Evolutionary conservation across 192 early-diverging fungal genomes (phyloP).

Genomic region (Coemansia sp.): DNA sequence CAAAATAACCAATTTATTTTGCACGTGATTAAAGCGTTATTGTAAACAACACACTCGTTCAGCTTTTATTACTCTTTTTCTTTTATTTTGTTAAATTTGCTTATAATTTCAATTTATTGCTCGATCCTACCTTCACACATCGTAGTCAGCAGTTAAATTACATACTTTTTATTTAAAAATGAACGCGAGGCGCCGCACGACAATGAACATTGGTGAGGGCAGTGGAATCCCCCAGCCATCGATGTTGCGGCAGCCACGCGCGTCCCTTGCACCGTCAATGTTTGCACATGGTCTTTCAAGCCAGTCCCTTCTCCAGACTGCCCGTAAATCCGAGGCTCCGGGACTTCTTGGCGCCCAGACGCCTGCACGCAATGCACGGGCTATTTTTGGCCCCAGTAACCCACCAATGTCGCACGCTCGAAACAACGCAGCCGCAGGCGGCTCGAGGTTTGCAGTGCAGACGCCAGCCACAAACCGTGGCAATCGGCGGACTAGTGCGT

Average conservation of each 20-base stretch:
- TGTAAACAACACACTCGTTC: too few relatives aligned
- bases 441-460: conserved; percentile 21
- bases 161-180: neutral
- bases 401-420: conserved; percentile 46
- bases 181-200: conserved; percentile 47
- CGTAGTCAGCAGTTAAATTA: neutral
- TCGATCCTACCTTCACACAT: neutral
- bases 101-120: neutral
- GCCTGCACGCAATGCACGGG: conserved; percentile 22
- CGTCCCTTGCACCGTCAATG: conserved; percentile 49
- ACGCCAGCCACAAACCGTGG: conserved; percentile 46
- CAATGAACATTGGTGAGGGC: conserved; percentile 51
- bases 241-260: conserved; percentile 41
- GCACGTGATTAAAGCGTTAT: too few relatives aligned
- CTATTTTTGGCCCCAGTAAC: conserved; percentile 21
- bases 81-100: neutral
- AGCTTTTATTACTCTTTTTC: conserved; percentile 1
- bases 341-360: conserved; percentile 35
- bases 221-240: conserved; percentile 51
- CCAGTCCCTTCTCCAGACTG: conserved; percentile 26
- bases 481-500: conserved; percentile 50
- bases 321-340: conserved; percentile 28
- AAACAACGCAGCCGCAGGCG: conserved; percentile 17
- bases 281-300: conserved; percentile 27
- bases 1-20: too few relatives aligned